phyloP scores from a whole-genome alignment of 1,284 basidiomycete genomes.

The Melampsora larici-populina region DNA sequence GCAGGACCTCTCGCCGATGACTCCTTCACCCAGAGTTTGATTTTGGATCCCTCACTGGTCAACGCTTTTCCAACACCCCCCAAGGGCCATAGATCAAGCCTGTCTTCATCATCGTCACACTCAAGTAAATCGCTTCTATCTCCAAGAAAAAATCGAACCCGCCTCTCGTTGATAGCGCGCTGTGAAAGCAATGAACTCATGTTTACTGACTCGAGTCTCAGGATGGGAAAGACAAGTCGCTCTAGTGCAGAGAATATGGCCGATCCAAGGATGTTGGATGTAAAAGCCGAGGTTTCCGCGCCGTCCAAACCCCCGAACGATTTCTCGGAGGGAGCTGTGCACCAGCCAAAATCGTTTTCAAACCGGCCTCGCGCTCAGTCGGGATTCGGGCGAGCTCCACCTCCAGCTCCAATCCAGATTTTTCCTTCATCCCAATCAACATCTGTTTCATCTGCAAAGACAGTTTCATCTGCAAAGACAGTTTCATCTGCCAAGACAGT shows the following conservation, averaged over 20 bases:
- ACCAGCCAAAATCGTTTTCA: slow-evolving; percentile 23
- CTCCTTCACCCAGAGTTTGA: slow-evolving; percentile 4
- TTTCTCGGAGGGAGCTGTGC: background rate
- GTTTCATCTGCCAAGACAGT: background rate
- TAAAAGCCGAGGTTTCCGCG: slow-evolving; percentile 2
- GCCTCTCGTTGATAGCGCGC: background rate
- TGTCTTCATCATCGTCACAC: slow-evolving; percentile 27
- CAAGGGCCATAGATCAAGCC: slow-evolving; percentile 24
- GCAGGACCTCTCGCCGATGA: background rate
- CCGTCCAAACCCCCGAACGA: background rate
- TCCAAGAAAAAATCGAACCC: background rate
- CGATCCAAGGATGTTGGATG: too few species aligned
- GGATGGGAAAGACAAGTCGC: background rate
- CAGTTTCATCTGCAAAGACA: background rate
- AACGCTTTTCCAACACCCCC: slow-evolving; percentile 39
- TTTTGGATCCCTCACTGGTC: slow-evolving; percentile 29
- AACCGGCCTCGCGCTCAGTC: slow-evolving; percentile 38
- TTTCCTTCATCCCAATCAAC: background rate
- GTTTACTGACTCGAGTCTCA: background rate
- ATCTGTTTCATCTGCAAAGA: background rate
- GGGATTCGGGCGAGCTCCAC: slow-evolving; percentile 6
- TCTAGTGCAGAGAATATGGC: background rate
- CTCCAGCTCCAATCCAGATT: slow-evolving; percentile 36
- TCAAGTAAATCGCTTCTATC: slow-evolving; percentile 9
- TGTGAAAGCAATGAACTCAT: background rate